These are phyloP conservation scores for Pleoardoris graminearum DNA, from an alignment of 2,329 filamentous ascomycete species.

Conservation along the genomic window DNA sequence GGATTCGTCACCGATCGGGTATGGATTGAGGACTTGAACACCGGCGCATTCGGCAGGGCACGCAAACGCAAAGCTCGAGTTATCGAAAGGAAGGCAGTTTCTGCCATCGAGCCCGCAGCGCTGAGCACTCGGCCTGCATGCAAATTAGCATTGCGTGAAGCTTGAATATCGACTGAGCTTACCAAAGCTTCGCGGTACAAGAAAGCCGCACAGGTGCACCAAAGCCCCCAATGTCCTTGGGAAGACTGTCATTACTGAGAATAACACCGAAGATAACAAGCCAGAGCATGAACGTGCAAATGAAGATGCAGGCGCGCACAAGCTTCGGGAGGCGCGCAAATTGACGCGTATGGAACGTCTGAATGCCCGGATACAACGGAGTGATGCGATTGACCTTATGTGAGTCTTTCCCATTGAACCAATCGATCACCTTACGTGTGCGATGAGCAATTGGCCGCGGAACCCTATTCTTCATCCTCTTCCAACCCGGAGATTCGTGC, in stretches of 20 bases:
- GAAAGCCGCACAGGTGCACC: conserved; percentile 67
- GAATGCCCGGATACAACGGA: conserved; percentile 64
- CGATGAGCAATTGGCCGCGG: conserved; percentile 23
- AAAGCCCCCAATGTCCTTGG: conserved; percentile 66
- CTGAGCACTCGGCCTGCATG: conserved; percentile 32
- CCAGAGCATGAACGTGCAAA: conserved; percentile 66
- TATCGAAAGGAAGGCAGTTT: conserved; percentile 59
- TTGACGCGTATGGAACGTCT: conserved; percentile 65
- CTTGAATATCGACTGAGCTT: conserved; percentile 17
- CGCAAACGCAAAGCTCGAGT: conserved; percentile 57
- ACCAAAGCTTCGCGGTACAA: conserved; percentile 72
- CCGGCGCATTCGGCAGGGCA: conserved; percentile 60
- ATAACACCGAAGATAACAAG: conserved; percentile 69
- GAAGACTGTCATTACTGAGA: conserved; percentile 62
- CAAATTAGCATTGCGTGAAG: conserved; percentile 9
- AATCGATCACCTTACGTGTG: conserved; percentile 38
- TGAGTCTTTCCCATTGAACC: conserved; percentile 52
- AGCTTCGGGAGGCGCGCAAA: conserved; percentile 62
- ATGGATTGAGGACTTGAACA: conserved; percentile 53
- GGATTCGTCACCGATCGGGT: conserved; percentile 60
- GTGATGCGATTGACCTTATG: conserved; percentile 48
- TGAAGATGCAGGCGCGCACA: conserved; percentile 60
- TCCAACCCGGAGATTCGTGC: conserved; percentile 9
- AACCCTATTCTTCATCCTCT: conserved; percentile 14
- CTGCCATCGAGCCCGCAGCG: conserved; percentile 59